A percentile compares a stretch with the other conserved stretches of the same genome.
These are phyloP conservation scores for Hexamita inflata DNA, from an alignment of 208 protist species.

Conservation along the genomic window DNA sequence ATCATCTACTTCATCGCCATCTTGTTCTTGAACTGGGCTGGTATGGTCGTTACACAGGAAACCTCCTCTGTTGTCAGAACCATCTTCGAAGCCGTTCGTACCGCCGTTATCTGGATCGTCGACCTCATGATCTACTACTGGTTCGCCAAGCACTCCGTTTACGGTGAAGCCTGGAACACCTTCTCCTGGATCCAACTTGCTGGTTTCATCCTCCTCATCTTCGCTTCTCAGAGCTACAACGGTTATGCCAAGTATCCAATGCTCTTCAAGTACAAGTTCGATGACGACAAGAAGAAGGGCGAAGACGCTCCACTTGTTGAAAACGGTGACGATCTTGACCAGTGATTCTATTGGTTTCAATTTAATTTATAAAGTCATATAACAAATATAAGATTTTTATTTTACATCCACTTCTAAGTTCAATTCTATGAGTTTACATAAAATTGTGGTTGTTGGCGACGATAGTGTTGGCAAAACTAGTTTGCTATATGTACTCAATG, in stretches of 20 bases:
- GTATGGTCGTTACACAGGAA: conserved; percentile 47
- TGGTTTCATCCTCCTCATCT: conserved; percentile 45
- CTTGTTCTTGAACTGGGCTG: conserved; percentile 42
- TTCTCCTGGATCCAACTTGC: conserved; percentile 44
- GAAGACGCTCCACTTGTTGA: no score
- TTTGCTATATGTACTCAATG: no score
- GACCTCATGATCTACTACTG: conserved; percentile 45
- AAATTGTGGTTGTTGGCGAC: no score
- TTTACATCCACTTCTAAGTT: no score
- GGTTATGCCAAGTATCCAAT: conserved; percentile 23
- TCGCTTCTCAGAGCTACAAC: conserved; percentile 13
- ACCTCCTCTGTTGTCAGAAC: conserved; percentile 39
- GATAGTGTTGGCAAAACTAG: no score
- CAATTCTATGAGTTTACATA: no score
- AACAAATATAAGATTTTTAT: no score
- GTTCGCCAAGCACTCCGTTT: conserved; percentile 29
- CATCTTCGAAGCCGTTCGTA: conserved; percentile 47
- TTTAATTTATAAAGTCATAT: no score
- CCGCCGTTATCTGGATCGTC: conserved; percentile 44
- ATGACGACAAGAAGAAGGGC: conserved; percentile 6
- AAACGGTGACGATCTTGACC: no score
- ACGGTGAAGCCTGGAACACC: conserved; percentile 41
- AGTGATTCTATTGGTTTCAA: no score
- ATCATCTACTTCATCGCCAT: conserved; percentile 41
- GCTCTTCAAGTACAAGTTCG: conserved; percentile 20